phyloP scores from a whole-genome alignment of 352 stramenopile genomes.

The Peronospora belbahrii region DNA sequence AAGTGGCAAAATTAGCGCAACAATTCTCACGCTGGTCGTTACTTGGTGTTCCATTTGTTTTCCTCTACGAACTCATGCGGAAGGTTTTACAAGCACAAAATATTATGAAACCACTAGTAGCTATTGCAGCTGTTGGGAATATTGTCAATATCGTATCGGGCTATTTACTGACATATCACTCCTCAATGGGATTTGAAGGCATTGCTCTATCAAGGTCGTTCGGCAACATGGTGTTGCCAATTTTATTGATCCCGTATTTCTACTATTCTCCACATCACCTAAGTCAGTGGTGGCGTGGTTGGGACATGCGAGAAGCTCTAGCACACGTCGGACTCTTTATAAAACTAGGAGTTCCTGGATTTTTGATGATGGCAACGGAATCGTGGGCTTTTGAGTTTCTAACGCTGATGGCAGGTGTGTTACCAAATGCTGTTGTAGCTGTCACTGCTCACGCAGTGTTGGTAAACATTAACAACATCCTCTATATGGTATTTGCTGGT shows the following conservation, averaged over 20 bases:
- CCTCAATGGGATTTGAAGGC: conserved; percentile 58
- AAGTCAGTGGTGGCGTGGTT: conserved; percentile 39
- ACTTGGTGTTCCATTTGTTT: conserved; percentile 70
- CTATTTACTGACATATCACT: conserved; percentile 68
- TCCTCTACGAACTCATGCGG: conserved; percentile 73
- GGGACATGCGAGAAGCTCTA: conserved; percentile 27
- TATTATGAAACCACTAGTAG: conserved; percentile 54
- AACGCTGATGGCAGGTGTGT: conserved; percentile 39
- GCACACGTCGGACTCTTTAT: conserved; percentile 39
- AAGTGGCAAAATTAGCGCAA: conserved; percentile 45
- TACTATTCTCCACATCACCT: conserved; percentile 26
- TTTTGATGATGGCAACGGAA: conserved; percentile 58
- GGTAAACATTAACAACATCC: conserved; percentile 49
- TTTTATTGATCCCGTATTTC: conserved; percentile 53
- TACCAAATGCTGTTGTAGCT: conserved; percentile 41
- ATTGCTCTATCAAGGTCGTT: conserved; percentile 56
- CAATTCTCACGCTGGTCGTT: conserved; percentile 54
- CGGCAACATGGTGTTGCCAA: conserved; percentile 38
- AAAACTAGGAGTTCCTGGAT: conserved; percentile 35
- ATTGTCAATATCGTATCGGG: conserved; percentile 56
- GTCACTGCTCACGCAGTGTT: conserved; percentile 57
- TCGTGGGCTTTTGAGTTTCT: conserved; percentile 67
- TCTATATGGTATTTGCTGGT: conserved; percentile 64
- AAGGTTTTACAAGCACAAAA: conserved; percentile 78
- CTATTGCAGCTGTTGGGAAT: conserved; percentile 51